Conservation (phyloP, 2,329 filamentous ascomycete species). For the Pleurostoma richardsiae region DNA sequence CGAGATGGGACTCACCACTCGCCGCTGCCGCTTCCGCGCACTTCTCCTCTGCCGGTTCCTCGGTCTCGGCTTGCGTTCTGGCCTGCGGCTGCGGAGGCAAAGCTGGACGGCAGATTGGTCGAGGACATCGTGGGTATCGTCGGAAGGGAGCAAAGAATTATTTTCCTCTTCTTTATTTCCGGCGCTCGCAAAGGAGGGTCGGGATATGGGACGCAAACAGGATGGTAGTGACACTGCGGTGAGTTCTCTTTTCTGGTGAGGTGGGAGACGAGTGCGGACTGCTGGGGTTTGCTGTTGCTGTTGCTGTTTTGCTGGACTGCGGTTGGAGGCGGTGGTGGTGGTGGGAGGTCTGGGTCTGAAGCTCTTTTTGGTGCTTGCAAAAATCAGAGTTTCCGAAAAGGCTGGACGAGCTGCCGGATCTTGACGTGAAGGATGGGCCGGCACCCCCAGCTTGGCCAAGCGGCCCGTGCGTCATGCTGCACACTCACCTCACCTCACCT, state of each 20-base stretch:
- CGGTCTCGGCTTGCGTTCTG: slow-evolving; percentile 60
- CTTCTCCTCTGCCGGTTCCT: slow-evolving; percentile 53
- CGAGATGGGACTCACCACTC: slow-evolving; percentile 60
- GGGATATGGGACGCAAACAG: too few species aligned
- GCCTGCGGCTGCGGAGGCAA: slow-evolving; percentile 77
- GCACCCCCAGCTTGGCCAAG: too few species aligned
- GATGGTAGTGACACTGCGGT: too few species aligned
- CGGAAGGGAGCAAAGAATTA: neutral
- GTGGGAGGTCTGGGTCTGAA: neutral
- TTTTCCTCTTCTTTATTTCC: too few species aligned
- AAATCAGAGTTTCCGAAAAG: neutral
- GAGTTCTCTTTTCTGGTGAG: neutral
- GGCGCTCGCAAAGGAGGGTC: too few species aligned
- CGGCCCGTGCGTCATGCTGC: too few species aligned
- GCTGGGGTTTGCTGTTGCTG: neutral
- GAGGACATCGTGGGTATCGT: slow-evolving; percentile 49
- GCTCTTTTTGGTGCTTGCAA: neutral
- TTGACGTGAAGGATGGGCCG: too few species aligned
- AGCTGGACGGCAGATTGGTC: slow-evolving; percentile 70
- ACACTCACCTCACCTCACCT: too few species aligned
- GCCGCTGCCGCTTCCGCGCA: slow-evolving; percentile 52
- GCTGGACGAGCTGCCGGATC: neutral
- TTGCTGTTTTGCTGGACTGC: neutral
- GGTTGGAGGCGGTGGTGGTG: neutral
- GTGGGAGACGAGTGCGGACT: neutral